Conservation (phyloP, 805 yeast genomes). For the Candida ovalis region DNA sequence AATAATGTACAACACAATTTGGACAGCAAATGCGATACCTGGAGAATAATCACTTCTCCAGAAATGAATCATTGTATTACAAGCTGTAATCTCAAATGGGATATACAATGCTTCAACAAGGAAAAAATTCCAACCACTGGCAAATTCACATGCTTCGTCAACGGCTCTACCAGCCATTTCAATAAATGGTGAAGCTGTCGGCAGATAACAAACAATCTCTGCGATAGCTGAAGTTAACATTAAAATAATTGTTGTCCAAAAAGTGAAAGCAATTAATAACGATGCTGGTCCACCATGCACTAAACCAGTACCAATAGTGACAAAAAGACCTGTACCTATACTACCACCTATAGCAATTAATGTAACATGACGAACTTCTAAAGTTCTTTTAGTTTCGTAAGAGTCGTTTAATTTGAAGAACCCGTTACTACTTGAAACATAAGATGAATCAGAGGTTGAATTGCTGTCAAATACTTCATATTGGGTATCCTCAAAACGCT, state of each 20-base stretch:
- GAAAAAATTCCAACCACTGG: constrained; percentile 37
- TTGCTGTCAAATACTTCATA: background rate
- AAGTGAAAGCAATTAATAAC: constrained; percentile 29
- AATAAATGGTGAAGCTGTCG: constrained; percentile 36
- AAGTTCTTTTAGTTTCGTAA: constrained; percentile 5
- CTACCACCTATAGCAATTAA: constrained; percentile 40
- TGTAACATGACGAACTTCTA: constrained; percentile 34
- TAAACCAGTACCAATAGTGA: constrained; percentile 35
- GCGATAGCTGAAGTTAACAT: constrained; percentile 34
- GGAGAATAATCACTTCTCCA: constrained; percentile 74
- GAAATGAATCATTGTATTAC: constrained; percentile 64
- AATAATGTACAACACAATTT: constrained; percentile 53
- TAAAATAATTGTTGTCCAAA: constrained; percentile 32
- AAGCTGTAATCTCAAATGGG: constrained; percentile 46
- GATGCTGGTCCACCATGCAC: constrained; percentile 35
- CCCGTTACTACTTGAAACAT: constrained; percentile 6
- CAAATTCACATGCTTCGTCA: constrained; percentile 35
- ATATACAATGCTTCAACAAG: constrained; percentile 42
- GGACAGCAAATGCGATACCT: constrained; percentile 61
- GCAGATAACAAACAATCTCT: constrained; percentile 36
- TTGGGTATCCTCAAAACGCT: background rate
- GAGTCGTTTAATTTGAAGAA: constrained; percentile 9
- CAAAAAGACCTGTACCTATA: constrained; percentile 37
- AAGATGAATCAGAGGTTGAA: constrained; percentile 6
- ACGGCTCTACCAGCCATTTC: constrained; percentile 36